Evolutionary conservation across 305 asterid species (phyloP), one percentile per base, ranked within the genome.

Genomic region (Fraxinus velutina): DNA sequence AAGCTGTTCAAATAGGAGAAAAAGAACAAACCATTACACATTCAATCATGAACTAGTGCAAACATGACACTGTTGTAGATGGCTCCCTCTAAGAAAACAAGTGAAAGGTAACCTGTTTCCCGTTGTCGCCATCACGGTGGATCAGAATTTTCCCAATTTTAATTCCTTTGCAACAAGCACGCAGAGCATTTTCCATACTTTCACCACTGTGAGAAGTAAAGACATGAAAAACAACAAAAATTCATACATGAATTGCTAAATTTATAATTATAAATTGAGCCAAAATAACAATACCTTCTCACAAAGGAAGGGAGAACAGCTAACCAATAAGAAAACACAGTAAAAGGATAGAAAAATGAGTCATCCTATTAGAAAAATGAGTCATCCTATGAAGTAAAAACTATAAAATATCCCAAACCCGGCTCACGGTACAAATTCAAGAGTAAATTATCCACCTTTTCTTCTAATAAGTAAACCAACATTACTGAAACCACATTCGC

Each of bases 81-180:
- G 74, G 60, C n/a, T 71, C 9, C 24, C 73, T 15, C 22, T 5
- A 22, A 22, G 17, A 24, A 9, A 60, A 5, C 22, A 57, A 68
- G 71, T 32, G 66, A 75, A 76, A 0, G 12, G 21, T 71, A 68
- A 95, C 99, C 97, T 95, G 99, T 80, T 94, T 90, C 87, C 99
- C 99, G 83, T 96, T 88, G 87, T 96, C 99, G 37, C 99, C 99
- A 78, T 91, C 98, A 34, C 99, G 96, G 84, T 96, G 98, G 83
- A 96, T 96, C 88, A 94, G 88, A 75, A 96, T 96, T 87, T 96
- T 96, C 83, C 99, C 99, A 50, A 96, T 96, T 88, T 96, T 96
- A 75, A 96, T 94, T 83, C 99, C 98, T 88, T 96, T 96, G 91
- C 99, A 24, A 24, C 27, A 24, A 24, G 27, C 27, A 24, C 27